Evolutionary conservation across 2,329 filamentous ascomycete species (phyloP).

Genomic region (Ophioceras dolichostomum): DNA sequence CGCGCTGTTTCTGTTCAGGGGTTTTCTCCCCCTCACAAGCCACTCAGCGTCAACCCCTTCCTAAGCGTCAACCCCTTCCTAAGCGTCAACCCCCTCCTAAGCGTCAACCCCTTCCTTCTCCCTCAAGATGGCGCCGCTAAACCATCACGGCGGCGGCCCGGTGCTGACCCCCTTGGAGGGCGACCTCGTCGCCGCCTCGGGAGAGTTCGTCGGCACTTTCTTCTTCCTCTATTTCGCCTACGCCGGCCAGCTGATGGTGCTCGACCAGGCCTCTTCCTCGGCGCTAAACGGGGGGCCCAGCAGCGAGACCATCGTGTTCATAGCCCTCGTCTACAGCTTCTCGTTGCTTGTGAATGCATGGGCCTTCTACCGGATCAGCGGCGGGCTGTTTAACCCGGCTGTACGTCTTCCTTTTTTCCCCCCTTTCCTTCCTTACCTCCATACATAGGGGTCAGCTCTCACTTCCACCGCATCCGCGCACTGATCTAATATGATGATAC

Average conservation of each 20-base stretch:
- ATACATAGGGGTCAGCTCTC: too few relatives aligned
- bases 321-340: slow-evolving; percentile 27
- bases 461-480: too few relatives aligned
- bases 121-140: too few relatives aligned
- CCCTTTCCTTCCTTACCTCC: too few relatives aligned
- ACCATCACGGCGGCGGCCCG: too few relatives aligned
- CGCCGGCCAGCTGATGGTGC: slow-evolving; percentile 9
- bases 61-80: too few relatives aligned
- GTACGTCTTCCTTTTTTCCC: slow-evolving; percentile 14
- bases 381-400: slow-evolving; percentile 27
- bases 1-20: too few relatives aligned
- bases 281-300: neutral
- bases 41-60: too few relatives aligned
- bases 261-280: neutral
- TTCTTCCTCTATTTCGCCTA: slow-evolving; percentile 30
- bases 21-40: too few relatives aligned
- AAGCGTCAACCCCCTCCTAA: too few relatives aligned
- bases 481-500: too few relatives aligned
- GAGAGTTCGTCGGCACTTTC: slow-evolving; percentile 30
- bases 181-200: slow-evolving; percentile 20
- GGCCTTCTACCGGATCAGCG: slow-evolving; percentile 35
- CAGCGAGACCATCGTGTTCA: slow-evolving; percentile 16
- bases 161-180: neutral
- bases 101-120: too few relatives aligned
- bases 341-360: slow-evolving; percentile 34